A percentile compares a stretch with the other conserved stretches of the same genome.
Evolutionary conservation across 2,329 filamentous ascomycete genomes (phyloP).

Genomic region (Microcyclosporella mali): DNA sequence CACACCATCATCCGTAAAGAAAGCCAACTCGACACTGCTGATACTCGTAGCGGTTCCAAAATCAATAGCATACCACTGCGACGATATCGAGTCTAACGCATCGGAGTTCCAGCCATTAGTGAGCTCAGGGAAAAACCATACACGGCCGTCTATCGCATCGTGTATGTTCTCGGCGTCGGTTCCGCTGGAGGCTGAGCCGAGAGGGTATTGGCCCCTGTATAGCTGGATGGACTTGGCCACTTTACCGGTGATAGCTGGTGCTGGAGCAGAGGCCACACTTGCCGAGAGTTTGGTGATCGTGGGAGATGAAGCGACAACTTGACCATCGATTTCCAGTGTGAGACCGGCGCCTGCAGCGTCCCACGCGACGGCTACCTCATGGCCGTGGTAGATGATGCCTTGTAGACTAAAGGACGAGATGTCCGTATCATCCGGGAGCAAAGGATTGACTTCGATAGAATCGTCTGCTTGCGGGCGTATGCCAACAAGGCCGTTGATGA

Average conservation of each 20-base stretch:
- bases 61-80: conserved; percentile 36
- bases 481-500: conserved; percentile 39
- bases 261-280: conserved; percentile 15
- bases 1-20: conserved; percentile 28
- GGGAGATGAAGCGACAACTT: conserved; percentile 28
- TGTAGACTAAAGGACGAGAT: conserved; percentile 40
- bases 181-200: conserved; percentile 29
- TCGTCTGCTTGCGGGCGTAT: conserved; percentile 37
- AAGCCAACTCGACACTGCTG: conserved; percentile 34
- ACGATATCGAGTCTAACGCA: conserved; percentile 20
- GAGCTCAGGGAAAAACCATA: conserved; percentile 38
- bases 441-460: conserved; percentile 37
- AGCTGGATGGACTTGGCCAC: conserved; percentile 37
- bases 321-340: conserved; percentile 33
- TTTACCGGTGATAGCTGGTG: conserved; percentile 26
- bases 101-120: conserved; percentile 37
- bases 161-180: conserved; percentile 28
- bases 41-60: conserved; percentile 29
- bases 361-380: conserved; percentile 39
- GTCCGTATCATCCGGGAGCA: conserved; percentile 27
- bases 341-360: conserved; percentile 31
- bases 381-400: conserved; percentile 39
- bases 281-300: conserved; percentile 26
- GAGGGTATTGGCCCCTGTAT: conserved; percentile 27
- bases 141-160: conserved; percentile 35